Conservation (phyloP, 164 flowering plant species). For the Annona cherimola region DNA sequence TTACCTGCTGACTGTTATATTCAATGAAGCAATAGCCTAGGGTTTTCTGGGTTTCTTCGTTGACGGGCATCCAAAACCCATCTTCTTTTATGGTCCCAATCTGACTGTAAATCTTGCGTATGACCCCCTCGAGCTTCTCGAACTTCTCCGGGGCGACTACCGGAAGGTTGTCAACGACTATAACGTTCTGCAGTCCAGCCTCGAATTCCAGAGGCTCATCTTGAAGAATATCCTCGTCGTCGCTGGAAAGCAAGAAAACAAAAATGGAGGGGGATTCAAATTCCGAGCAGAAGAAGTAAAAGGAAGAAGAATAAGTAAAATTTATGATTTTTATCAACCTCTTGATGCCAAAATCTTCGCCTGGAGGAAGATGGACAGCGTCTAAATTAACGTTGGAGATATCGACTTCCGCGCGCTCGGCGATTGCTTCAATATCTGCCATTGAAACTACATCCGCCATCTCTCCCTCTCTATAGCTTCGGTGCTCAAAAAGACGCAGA, state of each 20-base stretch:
- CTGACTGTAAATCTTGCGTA: slow-evolving; percentile 77
- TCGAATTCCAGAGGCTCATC: slow-evolving; percentile 68
- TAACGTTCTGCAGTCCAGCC: slow-evolving; percentile 54
- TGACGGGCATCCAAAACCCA: slow-evolving; percentile 87
- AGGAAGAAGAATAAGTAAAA: too few species aligned
- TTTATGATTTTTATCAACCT: slow-evolving; percentile 35
- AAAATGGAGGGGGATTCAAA: background rate
- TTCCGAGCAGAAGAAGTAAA: background rate
- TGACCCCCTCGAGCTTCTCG: slow-evolving; percentile 78
- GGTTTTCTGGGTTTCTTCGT: slow-evolving; percentile 52
- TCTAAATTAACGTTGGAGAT: slow-evolving; percentile 38
- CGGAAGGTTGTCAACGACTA: slow-evolving; percentile 84
- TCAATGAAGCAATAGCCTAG: slow-evolving; percentile 86
- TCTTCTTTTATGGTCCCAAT: slow-evolving; percentile 75
- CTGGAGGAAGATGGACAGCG: slow-evolving; percentile 60
- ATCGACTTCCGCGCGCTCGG: slow-evolving; percentile 38
- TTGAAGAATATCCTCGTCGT: slow-evolving; percentile 50
- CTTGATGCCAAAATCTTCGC: slow-evolving; percentile 57
- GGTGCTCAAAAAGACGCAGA: too few species aligned
- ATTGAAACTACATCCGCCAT: slow-evolving; percentile 9
- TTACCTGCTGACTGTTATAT: slow-evolving; percentile 81
- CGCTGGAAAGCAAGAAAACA: slow-evolving; percentile 30
- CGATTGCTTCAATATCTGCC: slow-evolving; percentile 10
- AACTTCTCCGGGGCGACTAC: slow-evolving; percentile 80
- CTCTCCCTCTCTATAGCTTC: background rate